These are phyloP conservation scores for Trametes gibbosa DNA, from an alignment of 768 basidiomycete genomes.

Conservation along the genomic window DNA sequence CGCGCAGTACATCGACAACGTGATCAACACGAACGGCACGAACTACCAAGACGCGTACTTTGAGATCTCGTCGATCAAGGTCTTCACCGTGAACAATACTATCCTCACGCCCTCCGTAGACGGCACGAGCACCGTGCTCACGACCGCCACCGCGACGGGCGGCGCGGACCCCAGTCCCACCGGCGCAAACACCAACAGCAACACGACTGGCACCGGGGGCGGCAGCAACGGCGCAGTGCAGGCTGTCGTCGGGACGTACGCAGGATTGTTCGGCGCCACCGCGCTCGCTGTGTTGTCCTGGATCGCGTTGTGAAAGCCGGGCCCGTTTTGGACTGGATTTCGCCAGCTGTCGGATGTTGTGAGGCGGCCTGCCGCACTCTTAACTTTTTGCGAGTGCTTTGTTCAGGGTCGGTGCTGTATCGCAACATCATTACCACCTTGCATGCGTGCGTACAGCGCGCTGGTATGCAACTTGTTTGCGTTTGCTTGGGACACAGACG, in stretches of 20 bases:
- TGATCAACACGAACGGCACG: slow-evolving; percentile 42
- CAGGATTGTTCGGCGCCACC: neutral
- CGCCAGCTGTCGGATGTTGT: too few relatives aligned
- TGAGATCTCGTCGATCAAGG: slow-evolving; percentile 57
- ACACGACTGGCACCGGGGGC: neutral
- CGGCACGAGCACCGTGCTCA: slow-evolving; percentile 9
- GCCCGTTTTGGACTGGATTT: neutral
- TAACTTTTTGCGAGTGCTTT: neutral
- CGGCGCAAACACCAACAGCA: neutral
- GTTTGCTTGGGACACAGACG: neutral
- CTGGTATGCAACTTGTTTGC: neutral
- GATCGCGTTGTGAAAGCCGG: neutral
- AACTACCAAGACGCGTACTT: slow-evolving; percentile 53
- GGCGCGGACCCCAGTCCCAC: neutral
- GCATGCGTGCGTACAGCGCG: neutral
- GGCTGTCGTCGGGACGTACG: neutral
- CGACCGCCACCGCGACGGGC: neutral
- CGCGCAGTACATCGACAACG: slow-evolving; percentile 44
- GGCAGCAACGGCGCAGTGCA: neutral
- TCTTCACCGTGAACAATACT: slow-evolving; percentile 34
- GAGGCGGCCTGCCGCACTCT: neutral
- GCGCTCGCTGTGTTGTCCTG: slow-evolving; percentile 8
- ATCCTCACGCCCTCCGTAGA: slow-evolving; percentile 4
- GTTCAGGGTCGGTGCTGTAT: neutral
- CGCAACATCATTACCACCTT: neutral